Evolutionary conservation across 177 flowering plant species (phyloP).

Genomic region (Tripterygium wilfordii): DNA sequence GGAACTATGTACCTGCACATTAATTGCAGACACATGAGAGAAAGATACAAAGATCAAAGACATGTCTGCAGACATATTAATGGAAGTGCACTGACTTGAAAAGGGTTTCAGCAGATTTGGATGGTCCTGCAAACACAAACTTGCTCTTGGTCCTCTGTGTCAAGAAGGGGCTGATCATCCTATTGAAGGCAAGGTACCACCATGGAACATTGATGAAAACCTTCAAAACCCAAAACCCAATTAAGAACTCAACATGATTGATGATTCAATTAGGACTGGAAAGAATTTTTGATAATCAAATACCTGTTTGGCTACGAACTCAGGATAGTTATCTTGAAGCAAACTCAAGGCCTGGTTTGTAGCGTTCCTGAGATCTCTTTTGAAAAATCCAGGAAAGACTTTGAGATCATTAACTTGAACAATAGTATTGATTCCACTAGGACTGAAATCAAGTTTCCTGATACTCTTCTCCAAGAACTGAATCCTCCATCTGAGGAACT

Average conservation of each 20-base stretch:
- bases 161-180: constrained; percentile 60
- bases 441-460: constrained; percentile 56
- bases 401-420: constrained; percentile 62
- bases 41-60: not conserved
- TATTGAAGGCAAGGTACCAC: constrained; percentile 66
- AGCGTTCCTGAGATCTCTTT: constrained; percentile 44
- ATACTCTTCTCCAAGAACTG: constrained; percentile 68
- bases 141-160: constrained; percentile 72
- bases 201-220: constrained; percentile 74
- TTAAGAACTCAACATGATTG: not conserved
- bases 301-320: constrained; percentile 72
- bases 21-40: not conserved
- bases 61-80: not conserved
- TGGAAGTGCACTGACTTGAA: constrained; percentile 42
- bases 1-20: constrained; percentile 68
- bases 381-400: constrained; percentile 49
- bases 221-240: constrained; percentile 17
- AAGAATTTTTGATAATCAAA: no score
- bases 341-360: constrained; percentile 51
- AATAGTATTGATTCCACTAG: constrained; percentile 43
- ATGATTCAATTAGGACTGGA: no score
- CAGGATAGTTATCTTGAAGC: constrained; percentile 75
- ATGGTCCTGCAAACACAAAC: constrained; percentile 56
- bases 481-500: constrained; percentile 55
- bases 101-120: constrained; percentile 54